Conservation (phyloP, 1,139 yeast species). For the Geotrichum reessii region DNA sequence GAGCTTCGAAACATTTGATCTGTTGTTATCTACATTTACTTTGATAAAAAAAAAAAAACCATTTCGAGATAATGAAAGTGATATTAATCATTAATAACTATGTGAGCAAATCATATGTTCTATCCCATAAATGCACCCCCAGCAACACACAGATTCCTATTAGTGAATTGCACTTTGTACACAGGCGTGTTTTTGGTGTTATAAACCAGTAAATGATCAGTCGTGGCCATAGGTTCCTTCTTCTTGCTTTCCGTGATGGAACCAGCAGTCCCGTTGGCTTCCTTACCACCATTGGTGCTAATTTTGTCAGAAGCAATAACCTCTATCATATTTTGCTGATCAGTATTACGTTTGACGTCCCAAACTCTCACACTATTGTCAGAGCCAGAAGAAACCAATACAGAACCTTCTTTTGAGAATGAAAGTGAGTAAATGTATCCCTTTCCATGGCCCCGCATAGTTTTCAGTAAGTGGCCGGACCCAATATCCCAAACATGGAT, state of each 20-base stretch:
- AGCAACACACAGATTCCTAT: constrained; percentile 84
- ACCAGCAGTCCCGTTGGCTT: constrained; percentile 20
- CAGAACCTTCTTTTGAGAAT: constrained; percentile 82
- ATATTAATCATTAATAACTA: not conserved
- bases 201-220: constrained; percentile 89
- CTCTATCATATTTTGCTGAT: constrained; percentile 49
- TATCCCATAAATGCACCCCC: constrained; percentile 73
- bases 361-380: constrained; percentile 92
- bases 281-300: constrained; percentile 4
- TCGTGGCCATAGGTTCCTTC: constrained; percentile 70
- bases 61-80: not conserved
- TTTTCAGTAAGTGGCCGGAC: constrained; percentile 74
- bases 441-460: constrained; percentile 83
- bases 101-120: not conserved
- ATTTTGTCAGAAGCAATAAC: constrained; percentile 1
- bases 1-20: no score
- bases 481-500: constrained; percentile 95
- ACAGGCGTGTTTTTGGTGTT: constrained; percentile 93
- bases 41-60: no score
- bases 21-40: no score
- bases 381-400: constrained; percentile 86
- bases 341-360: constrained; percentile 85
- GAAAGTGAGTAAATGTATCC: constrained; percentile 79
- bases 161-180: constrained; percentile 84
- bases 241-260: constrained; percentile 33